These are phyloP conservation scores for Saturnispora saitoi DNA, from an alignment of 805 yeast species.

Conservation along the genomic window DNA sequence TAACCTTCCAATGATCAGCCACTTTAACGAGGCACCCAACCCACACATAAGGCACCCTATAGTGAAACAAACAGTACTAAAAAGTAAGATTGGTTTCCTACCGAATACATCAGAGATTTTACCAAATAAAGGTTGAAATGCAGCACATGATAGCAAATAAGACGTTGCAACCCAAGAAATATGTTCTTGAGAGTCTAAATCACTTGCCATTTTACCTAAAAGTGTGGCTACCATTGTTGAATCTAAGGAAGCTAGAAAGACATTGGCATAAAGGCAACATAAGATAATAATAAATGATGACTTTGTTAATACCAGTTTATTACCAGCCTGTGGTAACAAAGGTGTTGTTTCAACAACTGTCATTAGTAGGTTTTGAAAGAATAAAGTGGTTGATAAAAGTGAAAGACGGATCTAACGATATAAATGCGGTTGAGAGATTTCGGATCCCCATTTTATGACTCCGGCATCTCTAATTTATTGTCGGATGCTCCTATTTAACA, in stretches of 20 bases:
- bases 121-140: conserved; percentile 50
- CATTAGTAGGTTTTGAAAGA: not conserved
- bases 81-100: conserved; percentile 31
- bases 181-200: conserved; percentile 37
- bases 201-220: conserved; percentile 43
- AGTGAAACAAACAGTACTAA: conserved; percentile 28
- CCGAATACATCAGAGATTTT: conserved; percentile 49
- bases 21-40: conserved; percentile 32
- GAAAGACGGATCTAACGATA: not conserved
- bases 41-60: conserved; percentile 38
- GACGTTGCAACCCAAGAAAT: conserved; percentile 36
- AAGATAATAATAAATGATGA: conserved; percentile 11
- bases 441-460: not conserved
- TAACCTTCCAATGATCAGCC: conserved; percentile 49
- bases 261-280: conserved; percentile 19
- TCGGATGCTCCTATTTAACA: no score
- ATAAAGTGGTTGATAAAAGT: not conserved
- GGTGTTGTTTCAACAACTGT: conserved; percentile 3
- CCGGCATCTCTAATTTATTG: no score
- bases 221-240: conserved; percentile 49
- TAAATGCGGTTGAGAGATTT: not conserved
- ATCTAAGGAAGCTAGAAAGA: conserved; percentile 42
- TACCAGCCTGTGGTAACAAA: conserved; percentile 1
- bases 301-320: not conserved
- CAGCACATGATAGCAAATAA: conserved; percentile 35